Evolutionary conservation across 148 eudicot genomes (phyloP), one percentile per base, ranked within the genome.

Genomic region (Rhododendron williamsianum): DNA sequence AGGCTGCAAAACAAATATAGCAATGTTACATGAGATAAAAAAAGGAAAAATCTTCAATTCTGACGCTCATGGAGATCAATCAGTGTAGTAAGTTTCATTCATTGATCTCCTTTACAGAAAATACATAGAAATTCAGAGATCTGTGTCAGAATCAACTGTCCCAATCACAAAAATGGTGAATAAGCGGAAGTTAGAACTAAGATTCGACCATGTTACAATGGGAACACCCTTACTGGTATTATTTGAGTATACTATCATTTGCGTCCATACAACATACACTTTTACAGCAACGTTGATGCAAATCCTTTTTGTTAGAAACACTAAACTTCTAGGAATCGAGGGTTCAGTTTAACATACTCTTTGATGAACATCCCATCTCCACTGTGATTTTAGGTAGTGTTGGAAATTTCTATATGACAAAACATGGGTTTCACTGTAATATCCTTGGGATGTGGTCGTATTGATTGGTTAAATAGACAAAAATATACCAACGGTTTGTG

Each of bases 1-100:
- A 41, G 97, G 97, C 97, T 94, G 97, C 95, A 93, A 86, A 83
- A 30, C 15, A 38, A 43, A 87, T 45, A 41, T 6, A 11, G 13
- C 73, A 58, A n/a, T 5, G 19, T 30, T 13, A 71, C 73, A 25
- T 4, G 51, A 76, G 11, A 52, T 27, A 2, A 0, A 13, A n/a
- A 45, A 23, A 27, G 33, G 63, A 13, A 60, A 10, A 76, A 21
- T 76, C 13, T 76, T 41, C 30, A 19, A 19, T 33, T 33, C 63
- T n/a, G 41, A 60, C 3, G 18, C 35, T 11, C 15, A 15, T 46
- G 12, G 16, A 63, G n/a, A 82, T n/a, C 4, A 81, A 63, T 30
- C 25, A 63, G 46, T 0, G 6, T n/a, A 0, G 0, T 46, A 63
- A 21, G 60, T 60, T 7, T 82, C 84, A 43, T 38, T 36, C 27